Percentiles rank a stretch among this genome's conserved stretches.
phyloP scores from a whole-genome alignment of 768 basidiomycete species.

The Suillus brevipes region DNA sequence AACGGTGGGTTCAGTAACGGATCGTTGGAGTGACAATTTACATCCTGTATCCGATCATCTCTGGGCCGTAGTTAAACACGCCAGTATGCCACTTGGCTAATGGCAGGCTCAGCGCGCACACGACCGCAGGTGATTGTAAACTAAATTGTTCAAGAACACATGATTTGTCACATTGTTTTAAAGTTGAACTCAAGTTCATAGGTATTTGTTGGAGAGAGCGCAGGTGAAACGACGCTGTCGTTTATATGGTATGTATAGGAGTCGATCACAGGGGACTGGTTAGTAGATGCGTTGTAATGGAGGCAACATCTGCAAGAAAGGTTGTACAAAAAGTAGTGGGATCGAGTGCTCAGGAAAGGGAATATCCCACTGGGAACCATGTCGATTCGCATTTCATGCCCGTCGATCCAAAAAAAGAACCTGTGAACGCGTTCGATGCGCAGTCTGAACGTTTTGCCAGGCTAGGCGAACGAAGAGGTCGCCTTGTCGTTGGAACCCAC shows the following conservation, averaged over 20 bases:
- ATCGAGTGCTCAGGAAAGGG: not conserved
- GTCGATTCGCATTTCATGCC: conserved; percentile 84
- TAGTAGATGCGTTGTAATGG: conserved; percentile 39
- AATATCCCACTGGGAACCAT: conserved; percentile 55
- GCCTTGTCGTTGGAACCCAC: conserved; percentile 89
- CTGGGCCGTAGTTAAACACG: conserved; percentile 72
- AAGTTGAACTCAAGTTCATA: conserved; percentile 75
- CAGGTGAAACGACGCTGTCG: conserved; percentile 57
- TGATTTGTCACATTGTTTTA: conserved; percentile 81
- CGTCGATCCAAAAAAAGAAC: conserved; percentile 86
- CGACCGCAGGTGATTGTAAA: conserved; percentile 72
- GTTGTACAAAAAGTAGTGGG: not conserved
- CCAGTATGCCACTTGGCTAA: conserved; percentile 72
- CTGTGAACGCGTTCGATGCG: conserved; percentile 73
- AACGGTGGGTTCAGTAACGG: conserved; percentile 74
- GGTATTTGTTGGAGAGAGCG: conserved; percentile 52
- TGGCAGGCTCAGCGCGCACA: conserved; percentile 74
- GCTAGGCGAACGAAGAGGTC: conserved; percentile 65
- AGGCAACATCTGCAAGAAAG: conserved; percentile 63
- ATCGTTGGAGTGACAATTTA: conserved; percentile 59
- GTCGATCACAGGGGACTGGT: conserved; percentile 49
- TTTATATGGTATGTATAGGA: conserved; percentile 56
- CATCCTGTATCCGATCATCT: conserved; percentile 83
- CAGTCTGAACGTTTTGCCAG: conserved; percentile 89
- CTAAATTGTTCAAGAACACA: conserved; percentile 70